Percentiles rank a stretch among this genome's conserved stretches.
Evolutionary conservation across 164 flowering plant species (phyloP).

Genomic region (Dillenia turbinata): DNA sequence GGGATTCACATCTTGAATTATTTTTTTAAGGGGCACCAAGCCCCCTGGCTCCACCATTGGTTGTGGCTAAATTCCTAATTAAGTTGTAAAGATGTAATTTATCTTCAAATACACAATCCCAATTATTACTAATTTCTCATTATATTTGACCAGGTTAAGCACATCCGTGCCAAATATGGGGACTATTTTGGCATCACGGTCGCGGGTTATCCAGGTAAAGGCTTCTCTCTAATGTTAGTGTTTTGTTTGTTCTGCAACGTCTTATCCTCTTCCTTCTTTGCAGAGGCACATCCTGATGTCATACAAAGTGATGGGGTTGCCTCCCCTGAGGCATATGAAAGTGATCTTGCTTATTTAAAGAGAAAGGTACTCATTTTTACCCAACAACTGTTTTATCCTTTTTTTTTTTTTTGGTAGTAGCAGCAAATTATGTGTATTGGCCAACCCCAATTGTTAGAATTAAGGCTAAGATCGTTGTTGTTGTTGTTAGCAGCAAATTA

Average conservation of each 20-base stretch:
- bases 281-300: slow-evolving; percentile 98
- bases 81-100: no score
- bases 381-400: not conserved
- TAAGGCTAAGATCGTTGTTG: no score
- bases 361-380: slow-evolving; percentile 46
- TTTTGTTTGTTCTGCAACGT: not conserved
- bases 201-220: slow-evolving; percentile 91
- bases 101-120: no score
- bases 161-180: slow-evolving; percentile 67
- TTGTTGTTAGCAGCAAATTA: not conserved
- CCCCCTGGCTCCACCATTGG: no score
- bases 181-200: slow-evolving; percentile 96
- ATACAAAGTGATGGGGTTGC: slow-evolving; percentile 64
- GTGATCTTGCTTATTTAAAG: slow-evolving; percentile 83
- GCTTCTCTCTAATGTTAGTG: not conserved
- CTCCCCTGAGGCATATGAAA: slow-evolving; percentile 57
- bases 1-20: no score
- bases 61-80: no score
- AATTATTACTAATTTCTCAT: no score
- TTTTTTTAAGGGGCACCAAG: no score
- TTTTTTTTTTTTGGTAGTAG: not conserved
- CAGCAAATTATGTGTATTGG: not conserved
- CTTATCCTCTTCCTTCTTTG: not conserved
- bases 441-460: no score
- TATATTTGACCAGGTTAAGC: slow-evolving; percentile 53